These are phyloP conservation scores for Pseudofabraea citricarpa DNA, from an alignment of 2,329 filamentous ascomycete genomes.

Conservation along the genomic window DNA sequence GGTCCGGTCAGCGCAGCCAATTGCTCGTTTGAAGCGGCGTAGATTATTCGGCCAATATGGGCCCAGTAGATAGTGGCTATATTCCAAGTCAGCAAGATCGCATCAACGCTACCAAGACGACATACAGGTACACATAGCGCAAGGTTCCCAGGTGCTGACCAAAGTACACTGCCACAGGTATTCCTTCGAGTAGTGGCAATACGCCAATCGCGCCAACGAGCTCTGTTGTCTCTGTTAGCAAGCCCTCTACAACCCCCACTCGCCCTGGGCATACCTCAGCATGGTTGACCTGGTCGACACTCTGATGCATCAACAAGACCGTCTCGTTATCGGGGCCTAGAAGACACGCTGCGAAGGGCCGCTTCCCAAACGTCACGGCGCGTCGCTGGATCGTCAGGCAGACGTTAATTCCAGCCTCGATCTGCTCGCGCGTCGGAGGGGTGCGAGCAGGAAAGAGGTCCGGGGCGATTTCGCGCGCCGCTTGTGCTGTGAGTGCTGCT, in stretches of 20 bases:
- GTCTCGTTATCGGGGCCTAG: constrained; percentile 45
- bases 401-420: constrained; percentile 32
- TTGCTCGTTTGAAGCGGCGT: constrained; percentile 43
- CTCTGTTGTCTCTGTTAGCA: constrained; percentile 8
- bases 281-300: constrained; percentile 47
- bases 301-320: constrained; percentile 42
- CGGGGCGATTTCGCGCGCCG: constrained; percentile 18
- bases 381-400: constrained; percentile 38
- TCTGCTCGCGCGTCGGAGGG: constrained; percentile 33
- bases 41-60: constrained; percentile 47
- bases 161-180: constrained; percentile 45
- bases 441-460: constrained; percentile 31
- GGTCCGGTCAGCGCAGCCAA: constrained; percentile 39
- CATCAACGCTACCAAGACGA: constrained; percentile 16
- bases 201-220: constrained; percentile 42
- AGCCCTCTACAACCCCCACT: constrained; percentile 8
- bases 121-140: constrained; percentile 42
- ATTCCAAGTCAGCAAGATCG: not conserved
- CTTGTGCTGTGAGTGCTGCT: constrained; percentile 19
- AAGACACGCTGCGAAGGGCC: constrained; percentile 44
- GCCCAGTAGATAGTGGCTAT: constrained; percentile 44
- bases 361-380: constrained; percentile 39
- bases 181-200: constrained; percentile 40
- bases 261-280: constrained; percentile 33
- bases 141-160: constrained; percentile 50